Percentiles rank a stretch among this genome's conserved stretches.
phyloP scores from a whole-genome alignment of 306 rosid genomes.

The Trifolium repens region DNA sequence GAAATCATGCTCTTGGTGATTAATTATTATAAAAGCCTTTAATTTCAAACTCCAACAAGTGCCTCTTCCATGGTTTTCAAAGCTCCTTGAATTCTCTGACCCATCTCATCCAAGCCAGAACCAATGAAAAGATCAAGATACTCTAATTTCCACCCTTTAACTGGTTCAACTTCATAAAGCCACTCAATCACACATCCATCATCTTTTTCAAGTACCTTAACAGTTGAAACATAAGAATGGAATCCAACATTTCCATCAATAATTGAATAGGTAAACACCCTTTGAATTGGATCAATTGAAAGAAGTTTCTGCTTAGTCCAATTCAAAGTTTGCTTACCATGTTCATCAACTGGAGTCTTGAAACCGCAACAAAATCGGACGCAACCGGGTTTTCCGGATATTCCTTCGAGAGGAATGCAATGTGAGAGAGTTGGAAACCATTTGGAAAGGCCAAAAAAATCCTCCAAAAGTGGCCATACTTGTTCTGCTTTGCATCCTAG shows the following conservation, averaged over 20 bases:
- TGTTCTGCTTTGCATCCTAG: conserved; percentile 46
- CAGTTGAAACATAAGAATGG: conserved; percentile 47
- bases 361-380: conserved; percentile 70
- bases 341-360: conserved; percentile 50
- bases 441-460: conserved; percentile 63
- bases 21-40: background rate
- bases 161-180: conserved; percentile 64
- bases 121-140: conserved; percentile 50
- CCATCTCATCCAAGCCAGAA: conserved; percentile 59
- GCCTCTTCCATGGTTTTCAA: conserved; percentile 46
- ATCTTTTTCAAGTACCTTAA: conserved; percentile 37
- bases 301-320: conserved; percentile 68
- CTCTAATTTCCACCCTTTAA: conserved; percentile 56
- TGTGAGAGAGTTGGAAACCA: conserved; percentile 62
- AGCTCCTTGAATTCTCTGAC: conserved; percentile 57
- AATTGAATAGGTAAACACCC: conserved; percentile 44
- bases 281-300: conserved; percentile 43
- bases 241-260: conserved; percentile 67
- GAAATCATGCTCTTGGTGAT: no score
- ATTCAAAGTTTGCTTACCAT: conserved; percentile 28
- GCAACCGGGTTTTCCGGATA: conserved; percentile 55
- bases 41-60: background rate
- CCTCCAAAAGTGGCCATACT: conserved; percentile 64
- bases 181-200: conserved; percentile 56
- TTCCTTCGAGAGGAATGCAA: conserved; percentile 58